Conservation (phyloP, 768 basidiomycete genomes). For the Hirschioporus abietinus region DNA sequence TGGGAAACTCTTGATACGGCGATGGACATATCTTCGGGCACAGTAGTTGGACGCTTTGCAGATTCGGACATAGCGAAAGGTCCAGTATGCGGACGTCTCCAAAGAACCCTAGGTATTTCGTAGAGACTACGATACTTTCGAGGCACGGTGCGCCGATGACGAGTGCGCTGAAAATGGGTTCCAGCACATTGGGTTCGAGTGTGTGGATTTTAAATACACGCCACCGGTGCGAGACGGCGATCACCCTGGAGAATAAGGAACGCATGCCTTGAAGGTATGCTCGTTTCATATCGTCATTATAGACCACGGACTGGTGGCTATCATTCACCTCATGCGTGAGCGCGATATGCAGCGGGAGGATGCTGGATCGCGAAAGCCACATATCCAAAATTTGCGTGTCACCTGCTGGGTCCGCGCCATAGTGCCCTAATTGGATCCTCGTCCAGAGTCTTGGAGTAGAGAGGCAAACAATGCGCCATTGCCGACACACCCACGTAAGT, state of each 20-base stretch:
- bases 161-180: neutral
- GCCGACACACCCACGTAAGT: conserved; percentile 44
- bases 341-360: neutral
- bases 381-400: neutral
- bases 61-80: neutral
- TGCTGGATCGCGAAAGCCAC: neutral
- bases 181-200: conserved; percentile 4
- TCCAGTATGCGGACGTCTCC: neutral
- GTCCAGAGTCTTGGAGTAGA: conserved; percentile 44
- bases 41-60: neutral
- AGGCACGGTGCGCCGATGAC: neutral
- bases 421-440: conserved; percentile 22
- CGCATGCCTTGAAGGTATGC: neutral
- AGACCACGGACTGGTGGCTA: neutral
- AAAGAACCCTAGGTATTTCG: neutral
- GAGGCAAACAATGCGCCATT: conserved; percentile 46
- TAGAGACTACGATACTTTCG: neutral
- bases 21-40: neutral
- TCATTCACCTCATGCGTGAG: neutral
- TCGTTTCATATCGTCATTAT: neutral
- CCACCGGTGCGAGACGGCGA: neutral
- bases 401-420: neutral
- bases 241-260: neutral
- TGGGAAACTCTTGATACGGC: neutral
- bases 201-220: neutral